Conservation (phyloP, 768 basidiomycete genomes). For the Leccinum uliginosum region DNA sequence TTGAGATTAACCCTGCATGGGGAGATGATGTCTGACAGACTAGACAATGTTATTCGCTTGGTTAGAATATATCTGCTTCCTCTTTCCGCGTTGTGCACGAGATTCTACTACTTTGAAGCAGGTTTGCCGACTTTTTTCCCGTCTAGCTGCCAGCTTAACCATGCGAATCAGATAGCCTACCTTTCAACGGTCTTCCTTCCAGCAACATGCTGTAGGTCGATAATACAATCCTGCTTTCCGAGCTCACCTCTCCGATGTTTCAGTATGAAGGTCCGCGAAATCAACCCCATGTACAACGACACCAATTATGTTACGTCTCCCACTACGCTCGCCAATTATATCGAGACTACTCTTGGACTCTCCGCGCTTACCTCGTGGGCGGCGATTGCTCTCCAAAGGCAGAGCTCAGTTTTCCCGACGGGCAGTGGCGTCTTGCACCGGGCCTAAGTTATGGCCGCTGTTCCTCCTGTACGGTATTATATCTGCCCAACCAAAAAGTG, state of each 20-base stretch:
- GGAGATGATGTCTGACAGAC: conserved; percentile 19
- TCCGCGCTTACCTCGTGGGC: conserved; percentile 52
- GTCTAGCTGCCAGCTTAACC: background rate
- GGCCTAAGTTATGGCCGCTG: conserved; percentile 22
- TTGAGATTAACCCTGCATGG: conserved; percentile 36
- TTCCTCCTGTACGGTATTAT: conserved; percentile 7
- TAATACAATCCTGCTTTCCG: background rate
- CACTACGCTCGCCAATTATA: conserved; percentile 33
- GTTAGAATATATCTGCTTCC: conserved; percentile 12
- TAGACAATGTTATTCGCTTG: conserved; percentile 23
- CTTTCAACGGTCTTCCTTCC: conserved; percentile 58
- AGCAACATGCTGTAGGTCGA: conserved; percentile 35
- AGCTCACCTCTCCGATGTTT: conserved; percentile 21
- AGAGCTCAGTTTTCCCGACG: conserved; percentile 8
- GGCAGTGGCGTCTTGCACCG: conserved; percentile 11
- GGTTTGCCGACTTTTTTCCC: conserved; percentile 9
- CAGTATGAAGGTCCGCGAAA: conserved; percentile 28
- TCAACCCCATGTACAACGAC: conserved; percentile 9
- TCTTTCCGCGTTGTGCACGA: background rate
- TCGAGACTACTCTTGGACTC: conserved; percentile 38
- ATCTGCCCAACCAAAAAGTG: background rate
- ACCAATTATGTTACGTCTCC: background rate
- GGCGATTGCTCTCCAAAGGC: conserved; percentile 45
- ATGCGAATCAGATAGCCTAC: conserved; percentile 40
- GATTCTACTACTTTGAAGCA: conserved; percentile 18